Base-by-base conservation (phyloP, 306 rosid genomes). In the Alnus glutinosa region DNA sequence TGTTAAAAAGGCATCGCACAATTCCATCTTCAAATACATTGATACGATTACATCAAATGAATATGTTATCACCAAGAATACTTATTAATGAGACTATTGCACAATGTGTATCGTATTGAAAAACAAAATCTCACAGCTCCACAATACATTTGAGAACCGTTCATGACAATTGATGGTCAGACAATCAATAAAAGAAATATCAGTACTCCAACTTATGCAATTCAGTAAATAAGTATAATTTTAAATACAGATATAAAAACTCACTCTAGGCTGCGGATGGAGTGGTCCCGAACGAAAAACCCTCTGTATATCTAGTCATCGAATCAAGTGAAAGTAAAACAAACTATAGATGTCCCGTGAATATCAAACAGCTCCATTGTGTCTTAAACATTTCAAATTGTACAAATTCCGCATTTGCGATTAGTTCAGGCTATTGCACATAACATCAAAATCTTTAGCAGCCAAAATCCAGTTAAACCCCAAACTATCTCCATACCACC, bases 251-350 rank as follows among this genome's bases (percentile, higher is more conserved):
- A 73, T 5, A 16, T 34, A 75, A 67, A 36, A 34, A 69, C 92
- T 75, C 54, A 92, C 98, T 87, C 98, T 89, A 70, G 98, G 98
- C 16, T 92, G 97, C 23, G 98, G 98, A 88, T 88, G 96, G 78
- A 87, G 89, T 0, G 92, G 88, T 66, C 98, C 98, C 0, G 92
- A 86, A 14, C 97, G 98, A 81, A 91, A 91, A 84, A 94, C 87
- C 82, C 87, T 95, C 85, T 95, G 98, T 85, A 92, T 92, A 87
- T 95, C 98, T 95, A 84, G 39, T 70, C 62, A 85, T n/a, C 46
- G 28, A 86, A 78, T 87, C 48, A 87, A 80, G 90, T 76, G 70
- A 79, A 88, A 80, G 90, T 76, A 68, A 79, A 88, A 79, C 85
- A 88, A 88, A 77, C 54, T 49, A 50, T 50, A 48, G 44, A 71